These are phyloP conservation scores for Agaricus bisporus DNA, from an alignment of 768 basidiomycete species.

Conservation along the genomic window DNA sequence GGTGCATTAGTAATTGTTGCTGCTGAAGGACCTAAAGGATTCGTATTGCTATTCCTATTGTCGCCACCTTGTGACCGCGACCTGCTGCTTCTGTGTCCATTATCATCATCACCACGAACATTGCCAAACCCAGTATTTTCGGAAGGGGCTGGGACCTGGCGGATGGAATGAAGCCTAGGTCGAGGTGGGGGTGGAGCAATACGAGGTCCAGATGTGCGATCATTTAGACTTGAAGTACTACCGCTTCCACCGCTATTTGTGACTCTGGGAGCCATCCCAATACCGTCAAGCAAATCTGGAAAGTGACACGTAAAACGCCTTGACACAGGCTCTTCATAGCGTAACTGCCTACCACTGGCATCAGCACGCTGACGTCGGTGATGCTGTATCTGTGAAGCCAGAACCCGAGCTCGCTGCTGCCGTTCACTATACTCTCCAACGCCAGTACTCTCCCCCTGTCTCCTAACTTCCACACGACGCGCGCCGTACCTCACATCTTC, in stretches of 20 bases:
- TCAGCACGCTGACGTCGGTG: neutral
- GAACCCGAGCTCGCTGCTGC: neutral
- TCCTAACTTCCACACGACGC: neutral
- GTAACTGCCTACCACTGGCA: neutral
- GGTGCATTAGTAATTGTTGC: neutral
- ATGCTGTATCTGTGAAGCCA: neutral
- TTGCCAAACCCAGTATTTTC: neutral
- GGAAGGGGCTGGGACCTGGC: neutral
- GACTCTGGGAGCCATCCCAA: conserved; percentile 1
- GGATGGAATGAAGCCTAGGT: conserved; percentile 1
- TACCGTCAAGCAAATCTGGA: neutral
- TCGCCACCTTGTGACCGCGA: conserved; percentile 1
- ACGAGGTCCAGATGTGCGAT: neutral
- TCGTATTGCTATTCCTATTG: neutral
- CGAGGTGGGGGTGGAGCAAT: conserved; percentile 3
- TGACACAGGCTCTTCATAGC: neutral
- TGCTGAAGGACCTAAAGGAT: neutral
- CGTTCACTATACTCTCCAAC: neutral
- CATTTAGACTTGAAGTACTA: neutral
- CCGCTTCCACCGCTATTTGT: neutral
- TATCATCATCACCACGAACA: neutral
- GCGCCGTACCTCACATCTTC: neutral
- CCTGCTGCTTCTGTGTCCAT: conserved; percentile 1
- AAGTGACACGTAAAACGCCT: neutral
- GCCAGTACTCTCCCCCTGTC: neutral